phyloP scores from a whole-genome alignment of 2,329 filamentous ascomycete species.

The Biscogniauxia marginata region DNA sequence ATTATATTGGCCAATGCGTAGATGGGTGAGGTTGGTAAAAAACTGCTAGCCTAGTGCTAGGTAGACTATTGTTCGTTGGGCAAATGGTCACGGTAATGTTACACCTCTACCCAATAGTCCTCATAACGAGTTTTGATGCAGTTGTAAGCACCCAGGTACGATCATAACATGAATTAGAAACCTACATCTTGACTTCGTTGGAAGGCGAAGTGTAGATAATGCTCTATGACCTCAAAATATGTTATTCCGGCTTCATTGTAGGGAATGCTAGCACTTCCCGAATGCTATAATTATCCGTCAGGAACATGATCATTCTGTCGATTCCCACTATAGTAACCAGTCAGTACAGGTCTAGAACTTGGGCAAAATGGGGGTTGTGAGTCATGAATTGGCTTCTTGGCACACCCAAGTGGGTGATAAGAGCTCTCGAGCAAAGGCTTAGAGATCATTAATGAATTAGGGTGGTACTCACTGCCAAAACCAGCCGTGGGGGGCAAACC shows the following conservation, averaged over 20 bases:
- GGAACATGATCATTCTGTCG: constrained; percentile 87
- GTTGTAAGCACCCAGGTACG: too few species aligned
- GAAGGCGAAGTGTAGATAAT: neutral
- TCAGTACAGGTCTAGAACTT: too few species aligned
- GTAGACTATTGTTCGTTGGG: too few species aligned
- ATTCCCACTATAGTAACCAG: constrained; percentile 54
- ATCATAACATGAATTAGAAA: neutral
- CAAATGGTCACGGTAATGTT: too few species aligned
- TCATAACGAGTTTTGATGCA: too few species aligned
- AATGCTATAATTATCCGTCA: constrained; percentile 83
- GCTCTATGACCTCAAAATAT: neutral
- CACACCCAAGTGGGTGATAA: neutral
- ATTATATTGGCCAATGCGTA: too few species aligned
- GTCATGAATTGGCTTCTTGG: neutral
- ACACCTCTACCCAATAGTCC: too few species aligned
- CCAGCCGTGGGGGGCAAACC: constrained; percentile 91
- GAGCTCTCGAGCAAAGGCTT: neutral
- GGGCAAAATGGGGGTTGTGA: neutral
- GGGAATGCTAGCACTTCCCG: neutral
- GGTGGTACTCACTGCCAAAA: constrained; percentile 61
- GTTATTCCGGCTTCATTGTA: neutral
- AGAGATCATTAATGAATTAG: neutral
- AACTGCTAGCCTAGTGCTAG: too few species aligned
- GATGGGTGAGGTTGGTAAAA: too few species aligned
- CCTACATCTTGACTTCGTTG: neutral